Evolutionary conservation across 257 asterid species (phyloP).

Genomic region (Forsythia viridissima): DNA sequence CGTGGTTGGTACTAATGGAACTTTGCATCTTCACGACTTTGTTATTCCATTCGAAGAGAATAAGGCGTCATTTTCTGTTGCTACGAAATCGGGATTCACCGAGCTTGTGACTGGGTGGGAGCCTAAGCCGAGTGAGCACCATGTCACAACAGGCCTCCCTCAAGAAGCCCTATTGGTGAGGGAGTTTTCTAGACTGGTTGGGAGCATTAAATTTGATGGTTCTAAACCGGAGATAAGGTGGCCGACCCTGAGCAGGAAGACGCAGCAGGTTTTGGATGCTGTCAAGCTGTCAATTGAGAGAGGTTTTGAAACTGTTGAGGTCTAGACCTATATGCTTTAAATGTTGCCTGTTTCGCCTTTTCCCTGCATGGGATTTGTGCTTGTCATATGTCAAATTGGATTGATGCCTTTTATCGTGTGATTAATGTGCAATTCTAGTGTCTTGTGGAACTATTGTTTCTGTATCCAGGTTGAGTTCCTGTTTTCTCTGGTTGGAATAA

Average conservation of each 20-base stretch:
- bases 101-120: conserved; percentile 53
- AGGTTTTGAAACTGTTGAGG: conserved; percentile 52
- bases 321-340: conserved; percentile 24
- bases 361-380: neutral
- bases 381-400: neutral
- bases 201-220: conserved; percentile 39
- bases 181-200: conserved; percentile 59
- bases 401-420: neutral
- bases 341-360: neutral
- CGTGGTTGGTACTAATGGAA: conserved; percentile 56
- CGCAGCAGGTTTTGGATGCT: conserved; percentile 73
- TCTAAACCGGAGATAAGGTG: conserved; percentile 64
- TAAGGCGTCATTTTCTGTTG: conserved; percentile 41
- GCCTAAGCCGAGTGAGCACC: conserved; percentile 53
- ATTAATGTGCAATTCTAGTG: neutral
- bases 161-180: conserved; percentile 76
- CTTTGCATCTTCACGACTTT: conserved; percentile 55
- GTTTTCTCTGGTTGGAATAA: conserved; percentile 8
- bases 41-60: conserved; percentile 59
- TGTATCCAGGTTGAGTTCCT: neutral
- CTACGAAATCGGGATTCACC: conserved; percentile 33
- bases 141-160: conserved; percentile 53
- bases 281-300: conserved; percentile 65
- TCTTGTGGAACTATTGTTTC: neutral
- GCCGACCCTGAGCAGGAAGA: conserved; percentile 63